Base-by-base conservation (phyloP, 148 eudicot genomes). In the Nepenthes gracilis region DNA sequence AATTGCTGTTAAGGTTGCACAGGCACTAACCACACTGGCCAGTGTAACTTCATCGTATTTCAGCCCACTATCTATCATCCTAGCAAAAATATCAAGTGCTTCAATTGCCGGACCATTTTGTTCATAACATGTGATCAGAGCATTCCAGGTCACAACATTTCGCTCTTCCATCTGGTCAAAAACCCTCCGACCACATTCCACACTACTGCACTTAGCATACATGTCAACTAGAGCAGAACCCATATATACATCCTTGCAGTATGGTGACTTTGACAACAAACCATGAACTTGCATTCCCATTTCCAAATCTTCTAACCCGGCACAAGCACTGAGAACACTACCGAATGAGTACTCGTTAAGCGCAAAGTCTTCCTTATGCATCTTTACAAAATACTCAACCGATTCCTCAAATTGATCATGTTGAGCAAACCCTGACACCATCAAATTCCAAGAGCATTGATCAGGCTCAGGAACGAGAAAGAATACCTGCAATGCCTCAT, bases 21-120 rank as follows among this genome's bases (percentile, higher is more conserved):
- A 89, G 5, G 94, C 94, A 75, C 96, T 89, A 51, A 82, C 86
- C 54, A 90, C 80, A 70, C 94, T 90, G 13, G 94, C 90, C n/a
- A 90, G 72, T 4, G 94, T 84, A 63, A 86, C 78, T 71, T 90
- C 94, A 77, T 86, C 94, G 0, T 94, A 83, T 54, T 74, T 60
- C 35, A 86, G 12, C 58, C 76, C 88, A 57, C 62, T 49, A 54
- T 60, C 76, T 80, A 80, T 80, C 97, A 90, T 90, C 52, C 70
- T 74, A 13, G 61, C 65, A 54, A 84, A 84, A 55, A 86, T 77
- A 37, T 71, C 60, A 47, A 90, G 64, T 57, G 88, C 97, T 66
- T 83, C 84, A 55, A 36, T 50, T 6, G 78, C 74, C 8, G 90
- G 90, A 33, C 97, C 97, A 68, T 90, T 90, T 68, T 90, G 94